These are phyloP conservation scores for Podaxis mareebaensis DNA, from an alignment of 768 basidiomycete species.

Conservation along the genomic window DNA sequence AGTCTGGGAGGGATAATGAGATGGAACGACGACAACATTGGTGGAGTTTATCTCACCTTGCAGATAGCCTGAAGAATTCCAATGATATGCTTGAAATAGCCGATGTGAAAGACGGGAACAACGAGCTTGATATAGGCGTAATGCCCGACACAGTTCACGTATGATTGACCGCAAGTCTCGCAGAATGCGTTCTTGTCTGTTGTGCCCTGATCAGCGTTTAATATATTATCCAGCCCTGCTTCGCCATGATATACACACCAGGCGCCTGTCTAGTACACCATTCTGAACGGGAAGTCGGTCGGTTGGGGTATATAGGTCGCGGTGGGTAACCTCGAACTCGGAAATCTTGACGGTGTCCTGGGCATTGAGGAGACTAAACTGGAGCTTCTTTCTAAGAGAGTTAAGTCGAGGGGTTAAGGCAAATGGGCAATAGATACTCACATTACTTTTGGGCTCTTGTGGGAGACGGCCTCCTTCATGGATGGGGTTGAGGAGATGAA, in stretches of 20 bases:
- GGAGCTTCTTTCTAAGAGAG: conserved; percentile 80
- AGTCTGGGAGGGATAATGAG: conserved; percentile 44
- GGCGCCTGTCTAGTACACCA: conserved; percentile 89
- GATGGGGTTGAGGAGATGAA: conserved; percentile 12
- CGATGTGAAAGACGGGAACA: conserved; percentile 97
- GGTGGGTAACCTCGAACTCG: conserved; percentile 93
- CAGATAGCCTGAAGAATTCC: conserved; percentile 94
- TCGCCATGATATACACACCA: conserved; percentile 51
- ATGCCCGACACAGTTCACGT: conserved; percentile 96
- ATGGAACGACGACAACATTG: background rate
- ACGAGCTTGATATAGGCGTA: conserved; percentile 98
- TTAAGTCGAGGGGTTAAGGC: conserved; percentile 12
- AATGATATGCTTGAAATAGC: conserved; percentile 96
- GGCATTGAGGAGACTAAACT: conserved; percentile 91
- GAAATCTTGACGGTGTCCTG: conserved; percentile 96
- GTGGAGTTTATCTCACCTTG: conserved; percentile 59
- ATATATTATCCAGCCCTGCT: background rate
- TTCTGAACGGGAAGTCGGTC: conserved; percentile 86
- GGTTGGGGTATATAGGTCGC: conserved; percentile 84
- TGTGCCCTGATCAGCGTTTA: conserved; percentile 64
- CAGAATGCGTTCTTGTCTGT: conserved; percentile 92
- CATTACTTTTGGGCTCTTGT: conserved; percentile 84
- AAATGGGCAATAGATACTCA: conserved; percentile 32
- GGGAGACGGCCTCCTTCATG: conserved; percentile 84
- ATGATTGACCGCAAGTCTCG: conserved; percentile 90